Percentiles rank a stretch among this genome's conserved stretches.
Conservation (phyloP, 805 yeast genomes). For the Kluyveromyces dobzhanskii region DNA sequence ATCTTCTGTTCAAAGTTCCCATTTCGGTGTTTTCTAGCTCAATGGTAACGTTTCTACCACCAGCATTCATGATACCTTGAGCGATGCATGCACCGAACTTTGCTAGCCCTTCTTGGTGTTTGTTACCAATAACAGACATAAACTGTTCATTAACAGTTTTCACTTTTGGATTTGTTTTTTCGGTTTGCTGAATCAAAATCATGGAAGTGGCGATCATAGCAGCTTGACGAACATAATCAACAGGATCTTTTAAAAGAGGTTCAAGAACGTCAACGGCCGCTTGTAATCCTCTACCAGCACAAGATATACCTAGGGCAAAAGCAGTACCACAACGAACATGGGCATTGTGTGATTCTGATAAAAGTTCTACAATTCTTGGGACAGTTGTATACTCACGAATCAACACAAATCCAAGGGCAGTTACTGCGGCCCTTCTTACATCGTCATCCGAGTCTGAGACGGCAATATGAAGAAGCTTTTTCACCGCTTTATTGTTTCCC, state of each 20-base stretch:
- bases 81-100: slow-evolving; percentile 96
- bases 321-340: slow-evolving; percentile 98
- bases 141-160: slow-evolving; percentile 65
- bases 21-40: slow-evolving; percentile 82
- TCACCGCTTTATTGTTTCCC: slow-evolving; percentile 80
- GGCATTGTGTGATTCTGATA: slow-evolving; percentile 92
- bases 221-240: slow-evolving; percentile 97
- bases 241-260: slow-evolving; percentile 87
- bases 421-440: slow-evolving; percentile 93
- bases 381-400: slow-evolving; percentile 87
- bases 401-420: slow-evolving; percentile 82
- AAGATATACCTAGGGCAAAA: slow-evolving; percentile 90
- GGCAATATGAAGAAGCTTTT: slow-evolving; percentile 80
- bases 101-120: slow-evolving; percentile 94
- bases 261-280: slow-evolving; percentile 88
- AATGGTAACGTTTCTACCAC: slow-evolving; percentile 96
- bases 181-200: slow-evolving; percentile 86
- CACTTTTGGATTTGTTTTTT: slow-evolving; percentile 72
- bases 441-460: slow-evolving; percentile 95
- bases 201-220: slow-evolving; percentile 87
- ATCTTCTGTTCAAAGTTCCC: slow-evolving; percentile 81
- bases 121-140: slow-evolving; percentile 69
- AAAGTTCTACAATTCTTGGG: slow-evolving; percentile 87
- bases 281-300: slow-evolving; percentile 87
- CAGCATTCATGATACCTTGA: slow-evolving; percentile 97